Evolutionary conservation across 225 moss, liverwort and hornwort genomes (phyloP).

Genomic region (Pseudoscleropodium purum): DNA sequence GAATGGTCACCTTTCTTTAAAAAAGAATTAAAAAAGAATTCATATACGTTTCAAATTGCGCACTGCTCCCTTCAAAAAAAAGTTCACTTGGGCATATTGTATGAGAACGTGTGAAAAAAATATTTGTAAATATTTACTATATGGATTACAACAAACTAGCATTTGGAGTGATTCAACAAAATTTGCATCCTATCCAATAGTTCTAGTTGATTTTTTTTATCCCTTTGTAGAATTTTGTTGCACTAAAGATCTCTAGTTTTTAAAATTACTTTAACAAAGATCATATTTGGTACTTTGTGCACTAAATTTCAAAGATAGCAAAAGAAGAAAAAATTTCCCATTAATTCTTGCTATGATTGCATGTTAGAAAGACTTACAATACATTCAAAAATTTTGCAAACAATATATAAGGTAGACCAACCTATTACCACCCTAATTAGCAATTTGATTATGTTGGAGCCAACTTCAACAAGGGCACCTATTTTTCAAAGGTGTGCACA

Average conservation of each 20-base stretch:
- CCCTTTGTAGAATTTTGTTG: not conserved
- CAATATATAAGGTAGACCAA: too few species aligned
- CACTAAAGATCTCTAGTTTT: not conserved
- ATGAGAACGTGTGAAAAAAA: not conserved
- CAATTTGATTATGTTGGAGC: too few species aligned
- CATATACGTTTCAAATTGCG: too few species aligned
- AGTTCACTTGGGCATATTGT: not conserved
- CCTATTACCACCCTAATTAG: too few species aligned
- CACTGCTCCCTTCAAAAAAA: too few species aligned
- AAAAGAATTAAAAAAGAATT: too few species aligned
- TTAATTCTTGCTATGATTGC: not conserved
- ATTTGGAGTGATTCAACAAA: not conserved
- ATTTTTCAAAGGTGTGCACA: too few species aligned
- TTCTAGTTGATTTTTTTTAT: fast-evolving
- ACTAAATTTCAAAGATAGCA: not conserved
- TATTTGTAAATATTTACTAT: fast-evolving
- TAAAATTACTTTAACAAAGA: not conserved
- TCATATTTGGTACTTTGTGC: fast-evolving
- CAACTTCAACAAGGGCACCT: too few species aligned
- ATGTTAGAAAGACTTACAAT: not conserved
- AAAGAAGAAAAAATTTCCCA: too few species aligned
- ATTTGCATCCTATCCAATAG: not conserved
- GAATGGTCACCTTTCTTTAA: too few species aligned
- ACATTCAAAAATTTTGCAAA: not conserved
- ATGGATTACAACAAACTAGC: not conserved